These are phyloP conservation scores for Colletotrichum salicis DNA, from an alignment of 2,329 filamentous ascomycete genomes.

Conservation along the genomic window DNA sequence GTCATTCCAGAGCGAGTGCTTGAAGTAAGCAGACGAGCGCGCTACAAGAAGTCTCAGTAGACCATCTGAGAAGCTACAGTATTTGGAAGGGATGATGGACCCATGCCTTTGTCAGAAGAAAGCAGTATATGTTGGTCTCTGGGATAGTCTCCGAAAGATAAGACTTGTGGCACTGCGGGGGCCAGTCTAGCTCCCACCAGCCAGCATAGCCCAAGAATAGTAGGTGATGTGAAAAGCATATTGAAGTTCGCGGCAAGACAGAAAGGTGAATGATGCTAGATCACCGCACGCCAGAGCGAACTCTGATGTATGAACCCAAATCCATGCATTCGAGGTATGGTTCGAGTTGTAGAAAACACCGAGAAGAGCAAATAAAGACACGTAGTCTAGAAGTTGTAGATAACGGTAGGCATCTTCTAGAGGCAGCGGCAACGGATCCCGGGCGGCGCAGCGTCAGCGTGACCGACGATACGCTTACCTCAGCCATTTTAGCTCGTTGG, in stretches of 20 bases:
- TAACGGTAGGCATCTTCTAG: neutral
- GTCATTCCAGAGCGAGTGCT: neutral
- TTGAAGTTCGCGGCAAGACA: neutral
- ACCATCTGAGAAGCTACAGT: neutral
- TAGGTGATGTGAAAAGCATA: neutral
- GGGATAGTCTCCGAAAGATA: no score
- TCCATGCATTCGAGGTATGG: neutral
- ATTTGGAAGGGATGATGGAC: neutral
- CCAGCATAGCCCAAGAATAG: neutral
- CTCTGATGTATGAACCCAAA: neutral
- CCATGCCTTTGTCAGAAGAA: constrained; percentile 18
- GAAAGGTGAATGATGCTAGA: neutral
- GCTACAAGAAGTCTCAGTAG: constrained; percentile 11
- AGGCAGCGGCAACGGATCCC: neutral
- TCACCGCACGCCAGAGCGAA: neutral
- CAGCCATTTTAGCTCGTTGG: neutral
- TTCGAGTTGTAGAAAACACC: no score
- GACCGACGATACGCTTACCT: neutral
- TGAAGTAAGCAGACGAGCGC: neutral
- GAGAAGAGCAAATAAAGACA: neutral
- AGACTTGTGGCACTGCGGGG: neutral
- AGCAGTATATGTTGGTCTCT: constrained; percentile 2
- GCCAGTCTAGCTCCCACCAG: neutral
- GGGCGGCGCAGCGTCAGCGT: neutral
- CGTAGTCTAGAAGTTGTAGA: neutral